Percentiles rank a stretch among this genome's conserved stretches.
Evolutionary conservation across 306 rosid species (phyloP).

Genomic region (Vicia faba): DNA sequence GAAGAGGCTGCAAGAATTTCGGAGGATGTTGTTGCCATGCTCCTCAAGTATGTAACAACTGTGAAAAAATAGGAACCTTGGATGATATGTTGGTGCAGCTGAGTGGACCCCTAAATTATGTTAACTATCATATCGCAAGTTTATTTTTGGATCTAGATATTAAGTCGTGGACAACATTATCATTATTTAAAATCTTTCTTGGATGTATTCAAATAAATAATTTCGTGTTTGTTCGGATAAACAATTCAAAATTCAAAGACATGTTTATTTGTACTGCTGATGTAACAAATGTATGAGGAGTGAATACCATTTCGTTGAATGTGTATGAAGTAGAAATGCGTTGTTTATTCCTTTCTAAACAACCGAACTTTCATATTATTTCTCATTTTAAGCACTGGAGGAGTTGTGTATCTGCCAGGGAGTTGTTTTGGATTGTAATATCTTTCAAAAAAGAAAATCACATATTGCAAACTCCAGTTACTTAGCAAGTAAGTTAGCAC

Average conservation of each 20-base stretch:
- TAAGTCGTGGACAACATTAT: slow-evolving; percentile 33
- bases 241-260: slow-evolving; percentile 28
- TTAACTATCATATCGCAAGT: slow-evolving; percentile 26
- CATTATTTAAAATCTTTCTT: slow-evolving; percentile 38
- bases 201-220: slow-evolving; percentile 38
- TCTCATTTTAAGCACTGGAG: neutral
- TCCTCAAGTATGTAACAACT: slow-evolving; percentile 70
- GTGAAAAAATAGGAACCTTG: slow-evolving; percentile 62
- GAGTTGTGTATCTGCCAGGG: neutral
- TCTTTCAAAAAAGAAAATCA: no score
- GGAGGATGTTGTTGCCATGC: slow-evolving; percentile 72
- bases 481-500: no score
- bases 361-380: neutral
- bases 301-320: neutral
- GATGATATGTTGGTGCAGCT: slow-evolving; percentile 34
- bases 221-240: slow-evolving; percentile 28
- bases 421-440: no score
- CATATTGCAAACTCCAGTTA: no score
- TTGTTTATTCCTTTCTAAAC: neutral
- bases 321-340: slow-evolving; percentile 12
- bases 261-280: slow-evolving; percentile 25
- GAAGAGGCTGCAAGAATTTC: slow-evolving; percentile 70
- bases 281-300: slow-evolving; percentile 12
- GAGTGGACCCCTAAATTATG: slow-evolving; percentile 37
- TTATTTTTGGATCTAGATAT: slow-evolving; percentile 40